phyloP scores from a whole-genome alignment of 441 rosid genomes.

The Isatis lusitanica region DNA sequence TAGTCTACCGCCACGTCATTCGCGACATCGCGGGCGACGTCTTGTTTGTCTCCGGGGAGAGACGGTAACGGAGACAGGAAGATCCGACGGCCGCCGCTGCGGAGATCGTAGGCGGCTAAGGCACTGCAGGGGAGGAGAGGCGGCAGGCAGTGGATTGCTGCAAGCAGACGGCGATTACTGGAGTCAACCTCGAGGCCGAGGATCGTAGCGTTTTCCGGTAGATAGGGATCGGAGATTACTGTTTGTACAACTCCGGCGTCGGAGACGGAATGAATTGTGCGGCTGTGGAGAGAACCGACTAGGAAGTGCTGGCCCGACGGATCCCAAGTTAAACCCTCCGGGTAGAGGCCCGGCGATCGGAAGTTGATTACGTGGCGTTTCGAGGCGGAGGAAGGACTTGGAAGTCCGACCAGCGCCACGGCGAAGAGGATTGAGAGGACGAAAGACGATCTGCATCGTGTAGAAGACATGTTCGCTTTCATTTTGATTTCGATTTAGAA shows the following conservation, averaged over 20 bases:
- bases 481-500: no score
- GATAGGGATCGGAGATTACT: slow-evolving; percentile 52
- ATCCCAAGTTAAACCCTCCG: slow-evolving; percentile 75
- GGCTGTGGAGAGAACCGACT: slow-evolving; percentile 66
- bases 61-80: slow-evolving; percentile 61
- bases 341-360: slow-evolving; percentile 67
- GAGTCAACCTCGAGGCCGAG: slow-evolving; percentile 63
- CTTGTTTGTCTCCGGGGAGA: slow-evolving; percentile 29
- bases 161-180: slow-evolving; percentile 61
- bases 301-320: slow-evolving; percentile 70
- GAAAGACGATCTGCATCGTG: slow-evolving; percentile 7
- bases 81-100: slow-evolving; percentile 44
- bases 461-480: slow-evolving; percentile 27
- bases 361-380: slow-evolving; percentile 63
- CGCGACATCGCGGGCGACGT: slow-evolving; percentile 43
- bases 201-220: slow-evolving; percentile 58
- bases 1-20: slow-evolving; percentile 79
- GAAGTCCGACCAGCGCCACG: slow-evolving; percentile 20
- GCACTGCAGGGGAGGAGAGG: slow-evolving; percentile 78
- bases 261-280: slow-evolving; percentile 69
- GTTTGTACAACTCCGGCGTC: slow-evolving; percentile 75
- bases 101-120: slow-evolving; percentile 82
- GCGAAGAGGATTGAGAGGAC: slow-evolving; percentile 18
- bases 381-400: slow-evolving; percentile 29
- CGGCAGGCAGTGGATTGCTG: slow-evolving; percentile 43